phyloP scores from a whole-genome alignment of 805 yeast genomes.

The Candida sithepensis region DNA sequence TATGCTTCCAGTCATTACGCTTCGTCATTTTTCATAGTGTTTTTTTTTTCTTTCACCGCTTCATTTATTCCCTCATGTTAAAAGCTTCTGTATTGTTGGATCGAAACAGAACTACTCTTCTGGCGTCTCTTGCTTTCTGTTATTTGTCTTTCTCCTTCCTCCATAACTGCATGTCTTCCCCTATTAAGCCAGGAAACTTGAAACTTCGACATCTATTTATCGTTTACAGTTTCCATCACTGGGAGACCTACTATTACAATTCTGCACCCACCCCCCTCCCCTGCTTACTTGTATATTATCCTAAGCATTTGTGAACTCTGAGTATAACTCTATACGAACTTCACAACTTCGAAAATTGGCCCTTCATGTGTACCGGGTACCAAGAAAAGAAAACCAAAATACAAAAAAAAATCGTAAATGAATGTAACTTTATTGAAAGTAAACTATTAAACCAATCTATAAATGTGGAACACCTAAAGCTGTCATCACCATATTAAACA shows the following conservation, averaged over 20 bases:
- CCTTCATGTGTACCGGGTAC: too few species aligned
- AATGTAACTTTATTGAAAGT: too few species aligned
- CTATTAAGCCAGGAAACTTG: neutral
- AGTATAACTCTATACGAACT: neutral
- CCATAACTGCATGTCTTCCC: neutral
- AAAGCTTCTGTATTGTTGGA: neutral
- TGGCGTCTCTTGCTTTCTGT: neutral
- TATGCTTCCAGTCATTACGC: neutral
- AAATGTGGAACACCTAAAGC: slow-evolving; percentile 63
- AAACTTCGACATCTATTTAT: neutral
- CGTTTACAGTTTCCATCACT: neutral
- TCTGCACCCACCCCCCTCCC: neutral
- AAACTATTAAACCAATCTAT: slow-evolving; percentile 12
- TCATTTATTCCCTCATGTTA: too few species aligned
- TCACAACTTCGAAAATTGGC: too few species aligned
- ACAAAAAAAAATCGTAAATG: too few species aligned
- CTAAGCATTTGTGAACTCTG: neutral
- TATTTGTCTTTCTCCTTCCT: slow-evolving; percentile 14
- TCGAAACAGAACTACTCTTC: neutral
- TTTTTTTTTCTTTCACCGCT: too few species aligned
- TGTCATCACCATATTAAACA: slow-evolving; percentile 74
- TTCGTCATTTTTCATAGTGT: neutral
- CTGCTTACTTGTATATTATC: neutral
- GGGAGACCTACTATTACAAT: too few species aligned
- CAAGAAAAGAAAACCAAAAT: too few species aligned